These are phyloP conservation scores for Penicillium odoratum DNA, from an alignment of 495 filamentous ascomycete genomes.

Conservation along the genomic window DNA sequence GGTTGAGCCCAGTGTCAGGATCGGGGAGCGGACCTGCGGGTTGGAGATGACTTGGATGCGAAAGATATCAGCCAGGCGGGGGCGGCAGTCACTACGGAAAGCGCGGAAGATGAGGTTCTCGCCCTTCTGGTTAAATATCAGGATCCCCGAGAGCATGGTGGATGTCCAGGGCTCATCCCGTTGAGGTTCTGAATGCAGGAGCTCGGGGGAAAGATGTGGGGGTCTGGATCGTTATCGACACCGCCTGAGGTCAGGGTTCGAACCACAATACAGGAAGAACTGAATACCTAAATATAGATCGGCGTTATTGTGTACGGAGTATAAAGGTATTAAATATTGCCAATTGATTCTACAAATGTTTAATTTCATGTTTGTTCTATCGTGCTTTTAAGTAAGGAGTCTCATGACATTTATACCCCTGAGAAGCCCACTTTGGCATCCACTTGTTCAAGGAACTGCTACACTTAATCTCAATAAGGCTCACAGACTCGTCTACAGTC, in stretches of 20 bases:
- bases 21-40: slow-evolving; percentile 94
- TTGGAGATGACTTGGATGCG: slow-evolving; percentile 99
- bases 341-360: too few relatives aligned
- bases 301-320: too few relatives aligned
- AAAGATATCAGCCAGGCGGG: slow-evolving; percentile 96
- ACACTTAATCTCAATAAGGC: too few relatives aligned
- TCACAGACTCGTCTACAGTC: too few relatives aligned
- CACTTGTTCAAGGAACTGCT: too few relatives aligned
- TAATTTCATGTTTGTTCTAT: background rate
- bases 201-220: slow-evolving; percentile 26
- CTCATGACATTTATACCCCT: background rate
- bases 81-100: slow-evolving; percentile 96
- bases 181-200: slow-evolving; percentile 16
- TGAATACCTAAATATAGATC: too few relatives aligned
- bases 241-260: slow-evolving; percentile 15
- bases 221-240: slow-evolving; percentile 27
- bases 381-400: background rate
- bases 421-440: background rate
- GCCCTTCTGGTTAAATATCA: slow-evolving; percentile 99
- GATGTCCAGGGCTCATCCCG: slow-evolving; percentile 16
- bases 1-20: slow-evolving; percentile 94
- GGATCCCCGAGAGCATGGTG: slow-evolving; percentile 91
- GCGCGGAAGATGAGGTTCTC: slow-evolving; percentile 99
- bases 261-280: background rate
- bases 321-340: too few relatives aligned